A percentile compares a stretch with the other conserved stretches of the same genome.
Conservation (phyloP, 2,329 filamentous ascomycete genomes). For the Stenocarpella maydis region DNA sequence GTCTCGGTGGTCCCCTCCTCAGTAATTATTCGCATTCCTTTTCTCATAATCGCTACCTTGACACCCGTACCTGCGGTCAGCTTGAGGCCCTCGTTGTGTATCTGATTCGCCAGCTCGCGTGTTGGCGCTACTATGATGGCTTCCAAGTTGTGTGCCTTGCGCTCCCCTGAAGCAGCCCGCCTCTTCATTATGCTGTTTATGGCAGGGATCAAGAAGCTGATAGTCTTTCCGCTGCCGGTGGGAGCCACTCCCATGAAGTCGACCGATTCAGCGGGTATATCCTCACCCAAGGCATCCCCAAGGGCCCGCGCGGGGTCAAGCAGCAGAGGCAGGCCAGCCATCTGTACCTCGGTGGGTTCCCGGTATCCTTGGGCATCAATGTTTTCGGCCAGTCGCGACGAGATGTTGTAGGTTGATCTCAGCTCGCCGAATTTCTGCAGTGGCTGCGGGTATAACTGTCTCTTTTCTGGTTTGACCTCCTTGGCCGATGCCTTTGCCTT, state of each 20-base stretch:
- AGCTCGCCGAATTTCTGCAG: slow-evolving; percentile 80
- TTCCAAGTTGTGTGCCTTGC: slow-evolving; percentile 63
- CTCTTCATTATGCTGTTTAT: slow-evolving; percentile 77
- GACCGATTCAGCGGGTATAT: slow-evolving; percentile 52
- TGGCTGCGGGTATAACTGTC: slow-evolving; percentile 79
- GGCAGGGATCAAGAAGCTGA: slow-evolving; percentile 89
- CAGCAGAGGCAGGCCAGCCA: slow-evolving; percentile 83
- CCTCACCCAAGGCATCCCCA: slow-evolving; percentile 46
- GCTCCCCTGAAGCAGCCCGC: slow-evolving; percentile 51
- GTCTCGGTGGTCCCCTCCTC: slow-evolving; percentile 49
- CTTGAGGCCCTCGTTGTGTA: slow-evolving; percentile 87
- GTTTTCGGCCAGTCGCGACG: slow-evolving; percentile 78
- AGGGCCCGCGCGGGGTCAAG: slow-evolving; percentile 65
- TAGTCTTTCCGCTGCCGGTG: slow-evolving; percentile 95
- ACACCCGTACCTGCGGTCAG: slow-evolving; percentile 78
- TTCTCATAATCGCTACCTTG: slow-evolving; percentile 82
- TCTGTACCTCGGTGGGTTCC: slow-evolving; percentile 91
- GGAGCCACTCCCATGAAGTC: slow-evolving; percentile 91
- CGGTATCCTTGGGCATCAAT: slow-evolving; percentile 84
- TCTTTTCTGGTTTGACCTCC: slow-evolving; percentile 62
- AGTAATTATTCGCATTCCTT: slow-evolving; percentile 76
- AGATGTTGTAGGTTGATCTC: slow-evolving; percentile 74
- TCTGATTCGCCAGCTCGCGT: slow-evolving; percentile 80
- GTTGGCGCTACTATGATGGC: slow-evolving; percentile 81
- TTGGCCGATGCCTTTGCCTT: slow-evolving; percentile 58